Conservation (phyloP, 2,329 filamentous ascomycete species). For the Rutstroemia sp. region DNA sequence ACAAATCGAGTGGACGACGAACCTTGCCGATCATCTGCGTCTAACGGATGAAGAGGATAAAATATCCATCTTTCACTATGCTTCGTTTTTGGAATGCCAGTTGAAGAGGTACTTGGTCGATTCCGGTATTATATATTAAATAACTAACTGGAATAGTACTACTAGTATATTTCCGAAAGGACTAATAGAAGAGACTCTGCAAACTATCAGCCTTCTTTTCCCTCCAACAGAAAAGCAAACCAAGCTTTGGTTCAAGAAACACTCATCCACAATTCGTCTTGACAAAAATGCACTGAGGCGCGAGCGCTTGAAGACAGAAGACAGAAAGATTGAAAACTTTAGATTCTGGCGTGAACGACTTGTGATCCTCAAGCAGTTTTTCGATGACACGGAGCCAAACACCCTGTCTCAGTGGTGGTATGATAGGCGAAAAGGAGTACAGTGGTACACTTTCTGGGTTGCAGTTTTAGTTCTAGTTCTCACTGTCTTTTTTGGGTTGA, state of each 20-base stretch:
- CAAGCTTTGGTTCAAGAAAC: background rate
- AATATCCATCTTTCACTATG: slow-evolving; percentile 35
- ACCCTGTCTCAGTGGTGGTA: slow-evolving; percentile 31
- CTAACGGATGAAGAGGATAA: slow-evolving; percentile 32
- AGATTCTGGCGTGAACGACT: slow-evolving; percentile 22
- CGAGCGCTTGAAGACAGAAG: background rate
- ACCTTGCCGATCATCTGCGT: slow-evolving; percentile 35
- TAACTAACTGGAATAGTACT: background rate
- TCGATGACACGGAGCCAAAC: slow-evolving; percentile 1
- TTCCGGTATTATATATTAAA: background rate
- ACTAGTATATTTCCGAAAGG: background rate
- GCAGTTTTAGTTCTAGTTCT: background rate
- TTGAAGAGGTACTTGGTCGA: background rate
- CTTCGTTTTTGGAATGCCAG: slow-evolving; percentile 16
- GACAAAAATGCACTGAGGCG: background rate
- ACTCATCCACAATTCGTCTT: background rate
- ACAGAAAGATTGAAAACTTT: slow-evolving; percentile 10
- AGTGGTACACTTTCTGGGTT: slow-evolving; percentile 30
- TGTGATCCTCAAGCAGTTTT: slow-evolving; percentile 20
- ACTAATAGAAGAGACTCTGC: background rate
- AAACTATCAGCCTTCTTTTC: background rate
- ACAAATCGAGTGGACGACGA: slow-evolving; percentile 27
- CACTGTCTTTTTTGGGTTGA: slow-evolving; percentile 29
- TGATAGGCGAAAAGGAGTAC: slow-evolving; percentile 34
- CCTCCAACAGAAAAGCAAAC: background rate